Evolutionary conservation across 306 rosid genomes (phyloP), one percentile per base, ranked within the genome.

Genomic region (Pyrus betulifolia): DNA sequence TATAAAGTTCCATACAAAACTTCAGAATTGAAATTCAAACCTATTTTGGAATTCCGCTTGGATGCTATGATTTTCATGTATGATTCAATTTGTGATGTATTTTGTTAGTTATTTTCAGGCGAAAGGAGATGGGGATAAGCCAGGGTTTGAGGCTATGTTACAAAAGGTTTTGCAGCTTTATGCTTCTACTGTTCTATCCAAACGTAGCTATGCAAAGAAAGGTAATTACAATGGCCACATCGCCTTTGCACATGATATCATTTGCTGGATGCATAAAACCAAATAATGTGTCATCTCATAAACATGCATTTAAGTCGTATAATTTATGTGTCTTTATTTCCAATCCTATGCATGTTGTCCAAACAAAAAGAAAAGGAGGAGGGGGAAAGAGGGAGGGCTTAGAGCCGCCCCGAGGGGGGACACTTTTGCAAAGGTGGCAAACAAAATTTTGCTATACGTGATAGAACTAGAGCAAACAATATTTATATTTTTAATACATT

Each of bases 81-180:
- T 59, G 72, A 67, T 7, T 30, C 25, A 52, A 71, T 67, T 44
- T 52, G 74, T 75, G 45, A 68, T 74, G 68, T 76, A 57, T 76
- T 67, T 84, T 64, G 67, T 70, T 81, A 42, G 49, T 87, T 62
- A 75, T 80, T 80, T 84, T 58, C 87, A 90, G 97, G 97, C 95
- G 63, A 92, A 92, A 81, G 97, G 84, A 90, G 97, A 94, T 79
- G 97, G 88, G 44, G 98, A 94, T 84, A 94, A 90, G 88, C 98
- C 98, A 12, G 98, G 98, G 71, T 82, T 94, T 51, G 97, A 87
- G 93, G 97, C 98, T 74, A 94, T 94, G 97, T 57, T 94, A 81
- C 97, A 86, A 82, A 94, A 94, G 87, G 97, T 94, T 75, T 85
- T 94, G 86, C 98, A 92, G 82, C 92, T 90, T 28, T 92, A 92